phyloP scores from a whole-genome alignment of 225 moss, liverwort and hornwort genomes.

The Pseudoscleropodium purum region DNA sequence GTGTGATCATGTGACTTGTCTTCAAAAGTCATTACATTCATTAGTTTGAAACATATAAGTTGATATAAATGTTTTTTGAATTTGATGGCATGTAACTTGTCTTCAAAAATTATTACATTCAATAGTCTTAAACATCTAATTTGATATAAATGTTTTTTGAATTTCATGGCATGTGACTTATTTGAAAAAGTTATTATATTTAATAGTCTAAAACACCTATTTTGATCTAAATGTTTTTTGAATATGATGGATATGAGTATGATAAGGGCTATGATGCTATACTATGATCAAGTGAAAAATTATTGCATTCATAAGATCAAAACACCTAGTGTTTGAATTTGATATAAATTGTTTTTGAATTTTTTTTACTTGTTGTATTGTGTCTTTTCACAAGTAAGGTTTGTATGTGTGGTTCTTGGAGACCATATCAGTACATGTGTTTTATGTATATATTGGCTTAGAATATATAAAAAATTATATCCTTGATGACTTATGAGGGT shows the following conservation, averaged over 20 bases:
- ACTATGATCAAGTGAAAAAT: background rate
- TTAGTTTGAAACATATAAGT: background rate
- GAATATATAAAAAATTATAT: background rate
- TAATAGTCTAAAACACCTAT: background rate
- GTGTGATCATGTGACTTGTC: background rate
- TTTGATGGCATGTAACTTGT: too few relatives aligned
- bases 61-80: too few relatives aligned
- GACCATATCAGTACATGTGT: background rate
- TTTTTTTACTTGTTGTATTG: background rate
- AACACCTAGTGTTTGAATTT: background rate
- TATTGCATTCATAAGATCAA: background rate
- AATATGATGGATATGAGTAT: background rate
- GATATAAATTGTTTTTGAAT: background rate
- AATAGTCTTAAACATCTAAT: background rate
- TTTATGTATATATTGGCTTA: background rate
- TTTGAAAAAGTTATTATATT: background rate
- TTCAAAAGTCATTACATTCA: background rate
- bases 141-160: too few relatives aligned
- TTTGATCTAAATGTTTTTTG: background rate
- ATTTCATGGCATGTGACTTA: too few relatives aligned
- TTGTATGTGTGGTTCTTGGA: background rate
- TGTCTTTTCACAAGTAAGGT: background rate
- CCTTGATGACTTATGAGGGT: rapidly evolving
- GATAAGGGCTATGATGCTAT: background rate
- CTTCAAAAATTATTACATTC: background rate